A percentile compares a stretch with the other conserved stretches of the same genome.
These are phyloP conservation scores for Hyphodiscus sp. DNA, from an alignment of 2,329 filamentous ascomycete genomes.

Conservation along the genomic window DNA sequence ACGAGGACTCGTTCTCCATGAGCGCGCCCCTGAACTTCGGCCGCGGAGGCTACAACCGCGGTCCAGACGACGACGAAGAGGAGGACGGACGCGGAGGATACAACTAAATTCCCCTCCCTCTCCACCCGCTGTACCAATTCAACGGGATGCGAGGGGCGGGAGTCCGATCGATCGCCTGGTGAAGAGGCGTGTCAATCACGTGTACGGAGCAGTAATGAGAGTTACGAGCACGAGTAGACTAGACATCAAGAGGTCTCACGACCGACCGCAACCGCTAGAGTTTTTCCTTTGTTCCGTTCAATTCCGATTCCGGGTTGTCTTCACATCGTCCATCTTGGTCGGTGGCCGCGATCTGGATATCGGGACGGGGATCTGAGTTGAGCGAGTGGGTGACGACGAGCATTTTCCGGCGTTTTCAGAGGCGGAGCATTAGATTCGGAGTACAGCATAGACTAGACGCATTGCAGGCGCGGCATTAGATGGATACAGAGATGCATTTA, in stretches of 20 bases:
- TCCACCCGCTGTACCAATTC: background rate
- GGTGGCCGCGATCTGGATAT: background rate
- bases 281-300: background rate
- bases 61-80: constrained; percentile 26
- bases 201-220: background rate
- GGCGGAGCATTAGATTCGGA: background rate
- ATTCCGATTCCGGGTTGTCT: background rate
- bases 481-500: background rate
- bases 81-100: constrained; percentile 28
- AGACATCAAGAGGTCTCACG: background rate
- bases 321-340: background rate
- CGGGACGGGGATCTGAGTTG: background rate
- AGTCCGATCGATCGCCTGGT: background rate
- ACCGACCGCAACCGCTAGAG: background rate
- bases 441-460: background rate
- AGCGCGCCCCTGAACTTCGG: constrained; percentile 14
- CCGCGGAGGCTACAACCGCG: constrained; percentile 23
- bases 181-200: background rate
- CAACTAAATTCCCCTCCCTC: constrained; percentile 14
- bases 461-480: background rate
- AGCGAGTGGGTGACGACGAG: background rate
- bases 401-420: background rate
- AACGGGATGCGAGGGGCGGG: background rate
- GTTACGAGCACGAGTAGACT: background rate
- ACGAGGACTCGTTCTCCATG: constrained; percentile 4